Evolutionary conservation across 2,329 filamentous ascomycete genomes (phyloP).

Genomic region (Ceratocystis albifundus): DNA sequence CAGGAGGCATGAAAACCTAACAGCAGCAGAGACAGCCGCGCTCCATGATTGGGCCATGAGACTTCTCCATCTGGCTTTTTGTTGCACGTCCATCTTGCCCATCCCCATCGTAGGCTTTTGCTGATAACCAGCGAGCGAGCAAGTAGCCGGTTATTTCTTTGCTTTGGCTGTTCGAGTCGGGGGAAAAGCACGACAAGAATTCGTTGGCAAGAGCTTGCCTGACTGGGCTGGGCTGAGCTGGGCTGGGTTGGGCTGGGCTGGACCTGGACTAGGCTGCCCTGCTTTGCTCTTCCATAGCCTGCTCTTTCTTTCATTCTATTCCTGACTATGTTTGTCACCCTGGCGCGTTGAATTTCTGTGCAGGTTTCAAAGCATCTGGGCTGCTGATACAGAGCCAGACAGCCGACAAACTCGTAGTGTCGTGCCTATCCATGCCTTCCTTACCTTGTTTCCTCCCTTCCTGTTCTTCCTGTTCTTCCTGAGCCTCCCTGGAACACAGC

Average conservation of each 20-base stretch:
- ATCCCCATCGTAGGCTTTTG: neutral
- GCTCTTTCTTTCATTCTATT: too few species aligned
- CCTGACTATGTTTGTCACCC: too few species aligned
- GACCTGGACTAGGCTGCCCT: neutral
- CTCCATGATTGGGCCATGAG: neutral
- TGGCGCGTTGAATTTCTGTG: too few species aligned
- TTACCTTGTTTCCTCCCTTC: neutral
- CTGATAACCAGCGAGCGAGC: neutral
- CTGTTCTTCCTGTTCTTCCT: neutral
- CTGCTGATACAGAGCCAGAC: too few species aligned
- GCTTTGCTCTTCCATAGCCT: too few species aligned
- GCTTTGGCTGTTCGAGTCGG: neutral
- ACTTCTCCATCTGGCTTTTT: neutral
- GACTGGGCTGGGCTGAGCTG: neutral
- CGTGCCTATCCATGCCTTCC: neutral
- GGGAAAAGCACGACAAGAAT: neutral
- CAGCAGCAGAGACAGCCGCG: neutral
- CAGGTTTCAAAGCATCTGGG: too few species aligned
- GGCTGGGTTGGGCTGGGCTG: neutral
- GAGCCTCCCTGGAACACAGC: neutral
- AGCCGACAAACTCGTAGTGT: too few species aligned
- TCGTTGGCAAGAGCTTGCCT: neutral
- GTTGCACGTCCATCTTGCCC: neutral
- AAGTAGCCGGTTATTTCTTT: neutral
- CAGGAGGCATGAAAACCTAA: neutral